Base-by-base conservation (phyloP, 2,329 filamentous ascomycete genomes). In the Talaromyces sp. region DNA sequence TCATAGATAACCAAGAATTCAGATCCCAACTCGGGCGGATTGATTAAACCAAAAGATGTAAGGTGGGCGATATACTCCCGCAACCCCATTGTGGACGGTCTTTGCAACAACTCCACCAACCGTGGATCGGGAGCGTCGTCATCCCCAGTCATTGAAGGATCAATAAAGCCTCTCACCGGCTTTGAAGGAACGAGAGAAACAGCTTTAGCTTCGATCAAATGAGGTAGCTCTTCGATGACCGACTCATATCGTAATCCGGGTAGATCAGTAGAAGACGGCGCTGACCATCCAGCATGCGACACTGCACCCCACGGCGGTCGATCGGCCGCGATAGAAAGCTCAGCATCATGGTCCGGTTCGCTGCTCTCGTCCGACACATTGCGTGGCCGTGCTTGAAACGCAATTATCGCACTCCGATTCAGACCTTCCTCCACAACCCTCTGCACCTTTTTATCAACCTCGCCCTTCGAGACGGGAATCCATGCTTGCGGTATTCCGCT, bases 161-260 rank as follows among this genome's bases (percentile, higher is more conserved):
- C 39, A 72, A 58, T 57, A 57, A 62, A 63, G 19, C 39, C 41
- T 45, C 76, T 41, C 75, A 80, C 68, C 3, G 84, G 82, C 68
- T 85, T 83, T 0, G 83, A 81, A 35, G 89, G 92, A 0, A 90
- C 92, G 43, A 97, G 85, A 0, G 91, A 93, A n/a, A 97, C 87
- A 0, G 93, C 94, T 76, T 94, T 94, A 10, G 92, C 94, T 80
- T 98, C 94, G 68, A 98, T 91, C 33, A 98, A 84, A 73, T 96
- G 90, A 1, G 93, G 92, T 27, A 99, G 83, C 77, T 98, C 94
- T 43, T 86, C 84, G 19, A 97, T 83, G 27, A 99, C 92, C 1
- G 88, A 87, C 70, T 84, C 85, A 76, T 96, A 98, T 69, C 96
- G 88, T n/a, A 98, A 79, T 72, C 92, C 87, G 4, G 92, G 88